Evolutionary conservation across 164 flowering plant genomes (phyloP).

Genomic region (Akebia trifoliata): DNA sequence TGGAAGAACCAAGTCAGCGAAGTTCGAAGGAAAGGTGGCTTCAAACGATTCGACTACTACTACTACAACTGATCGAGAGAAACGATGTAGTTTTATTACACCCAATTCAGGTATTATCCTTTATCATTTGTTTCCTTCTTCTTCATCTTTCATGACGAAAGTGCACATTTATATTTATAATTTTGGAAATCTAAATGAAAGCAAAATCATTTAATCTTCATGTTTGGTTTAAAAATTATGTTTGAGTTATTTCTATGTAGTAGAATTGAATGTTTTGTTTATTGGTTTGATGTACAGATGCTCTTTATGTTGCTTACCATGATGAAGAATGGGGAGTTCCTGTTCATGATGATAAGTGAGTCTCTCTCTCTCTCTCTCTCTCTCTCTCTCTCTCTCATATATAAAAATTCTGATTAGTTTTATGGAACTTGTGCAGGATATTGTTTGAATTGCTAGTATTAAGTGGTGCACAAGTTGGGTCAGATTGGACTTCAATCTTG

Average conservation of each 20-base stretch:
- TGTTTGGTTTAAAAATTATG: neutral
- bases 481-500: conserved; percentile 88
- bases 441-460: conserved; percentile 77
- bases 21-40: conserved; percentile 34
- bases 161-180: too few species aligned
- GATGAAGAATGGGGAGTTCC: conserved; percentile 99
- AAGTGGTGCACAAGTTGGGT: conserved; percentile 81
- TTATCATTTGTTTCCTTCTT: neutral
- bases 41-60: neutral
- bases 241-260: neutral
- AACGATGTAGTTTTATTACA: conserved; percentile 81
- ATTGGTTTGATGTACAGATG: conserved; percentile 39
- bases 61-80: conserved; percentile 25
- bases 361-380: conserved; percentile 17
- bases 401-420: neutral
- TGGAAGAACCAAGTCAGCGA: conserved; percentile 68
- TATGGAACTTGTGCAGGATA: conserved; percentile 38
- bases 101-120: conserved; percentile 61
- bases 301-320: conserved; percentile 81
- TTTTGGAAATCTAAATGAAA: too few species aligned
- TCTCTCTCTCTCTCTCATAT: conserved; percentile 6
- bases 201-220: neutral
- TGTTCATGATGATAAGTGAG: conserved; percentile 79
- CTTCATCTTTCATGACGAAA: too few species aligned
- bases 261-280: neutral